Base-by-base conservation (phyloP, 2,329 filamentous ascomycete species). In the Microcyclospora pomicola region DNA sequence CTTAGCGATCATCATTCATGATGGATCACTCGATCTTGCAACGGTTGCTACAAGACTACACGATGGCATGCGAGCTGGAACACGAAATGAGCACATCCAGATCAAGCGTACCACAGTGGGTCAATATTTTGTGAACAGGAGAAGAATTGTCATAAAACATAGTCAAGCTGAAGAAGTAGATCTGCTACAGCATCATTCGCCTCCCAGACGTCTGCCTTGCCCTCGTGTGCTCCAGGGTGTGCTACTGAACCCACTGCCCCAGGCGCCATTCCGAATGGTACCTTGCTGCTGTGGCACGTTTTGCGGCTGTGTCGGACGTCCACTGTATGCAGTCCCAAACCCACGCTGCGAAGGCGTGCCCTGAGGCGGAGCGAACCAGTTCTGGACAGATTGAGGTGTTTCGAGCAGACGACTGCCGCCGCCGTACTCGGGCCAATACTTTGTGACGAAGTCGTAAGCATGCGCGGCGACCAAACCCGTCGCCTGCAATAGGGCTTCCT, bases 391-490 rank as follows among this genome's bases (percentile, higher is more conserved):
- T 5, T 59, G 58, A 2, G 91, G 91, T 0, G 86, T 91, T 11
- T 70, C 67, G 28, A 95, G 68, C 35, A 80, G 69, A 54, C 87
- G 93, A 36, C 67, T 69, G 0, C 91, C 91, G 39, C 83, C 82
- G 27, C 86, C 88, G 55, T 91, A 91, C 39, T 82, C 76, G 5
- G 91, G 91, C 69, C 86, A 96, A 31, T 95, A 71, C 35, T 83
- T 74, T 2, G 82, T 85, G 35, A 95, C 60, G 55, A 96, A 98
- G 57, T 96, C 83, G 61, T 85, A 93, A 14, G 91, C 54, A 58
- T 98, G 91, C 4, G 87, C 87, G 10, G 87, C 83, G 32, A 93
- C 47, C 9, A 98, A 68, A n/a, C 91, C 91, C 27, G 75, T 82
- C 4, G 75, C 59, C 53, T 92, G 77, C 3, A 77, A 52, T 39